Conservation (phyloP, 768 basidiomycete genomes). For the Amanita jacksonii region DNA sequence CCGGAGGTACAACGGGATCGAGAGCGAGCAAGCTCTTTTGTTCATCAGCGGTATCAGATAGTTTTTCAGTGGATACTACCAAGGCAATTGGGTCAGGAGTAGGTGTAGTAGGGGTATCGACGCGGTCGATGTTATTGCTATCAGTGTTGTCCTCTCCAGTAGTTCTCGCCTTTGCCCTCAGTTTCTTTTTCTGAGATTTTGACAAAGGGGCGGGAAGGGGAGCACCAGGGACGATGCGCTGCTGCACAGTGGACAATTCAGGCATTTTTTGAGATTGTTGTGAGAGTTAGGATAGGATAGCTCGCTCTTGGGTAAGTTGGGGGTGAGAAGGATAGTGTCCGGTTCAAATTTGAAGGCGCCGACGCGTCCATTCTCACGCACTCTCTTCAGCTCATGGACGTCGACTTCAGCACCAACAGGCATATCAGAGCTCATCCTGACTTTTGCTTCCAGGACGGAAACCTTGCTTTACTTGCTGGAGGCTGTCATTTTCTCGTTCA, state of each 20-base stretch:
- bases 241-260: constrained; percentile 20
- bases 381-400: not conserved
- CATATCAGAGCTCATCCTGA: constrained; percentile 29
- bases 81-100: constrained; percentile 36
- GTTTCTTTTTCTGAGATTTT: constrained; percentile 67
- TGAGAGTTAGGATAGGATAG: constrained; percentile 16
- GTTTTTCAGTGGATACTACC: constrained; percentile 37
- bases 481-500: constrained; percentile 58
- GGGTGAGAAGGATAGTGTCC: not conserved
- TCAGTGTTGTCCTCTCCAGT: constrained; percentile 20
- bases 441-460: constrained; percentile 62
- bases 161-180: constrained; percentile 39
- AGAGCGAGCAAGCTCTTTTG: constrained; percentile 38
- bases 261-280: constrained; percentile 24
- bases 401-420: not conserved
- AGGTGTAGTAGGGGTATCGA: constrained; percentile 36
- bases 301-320: constrained; percentile 14
- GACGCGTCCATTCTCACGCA: constrained; percentile 4
- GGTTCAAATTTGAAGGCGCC: constrained; percentile 2
- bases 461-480: constrained; percentile 51
- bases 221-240: constrained; percentile 70
- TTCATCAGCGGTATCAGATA: constrained; percentile 36
- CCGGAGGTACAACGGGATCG: constrained; percentile 31
- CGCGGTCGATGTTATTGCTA: constrained; percentile 13
- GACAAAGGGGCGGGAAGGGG: constrained; percentile 49